Percentiles rank a stretch among this genome's conserved stretches.
Evolutionary conservation across 345 rosid species (phyloP).

Genomic region (Brassica nigra): DNA sequence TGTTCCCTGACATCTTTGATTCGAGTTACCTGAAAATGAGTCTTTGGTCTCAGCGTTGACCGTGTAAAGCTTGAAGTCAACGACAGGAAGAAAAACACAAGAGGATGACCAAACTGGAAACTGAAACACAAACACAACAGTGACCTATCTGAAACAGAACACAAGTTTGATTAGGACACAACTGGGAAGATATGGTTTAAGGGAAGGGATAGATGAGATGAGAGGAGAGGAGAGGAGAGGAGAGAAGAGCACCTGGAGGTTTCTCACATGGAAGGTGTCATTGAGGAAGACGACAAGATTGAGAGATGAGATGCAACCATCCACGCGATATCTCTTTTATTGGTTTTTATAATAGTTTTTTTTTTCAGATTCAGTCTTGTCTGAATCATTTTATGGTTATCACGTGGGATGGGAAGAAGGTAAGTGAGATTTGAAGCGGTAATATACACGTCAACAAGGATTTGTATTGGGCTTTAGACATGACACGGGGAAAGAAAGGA

Average conservation of each 20-base stretch:
- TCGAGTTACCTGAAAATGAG: not conserved
- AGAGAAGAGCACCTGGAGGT: slow-evolving; percentile 17
- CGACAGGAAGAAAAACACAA: slow-evolving; percentile 8
- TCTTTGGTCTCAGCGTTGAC: slow-evolving; percentile 8
- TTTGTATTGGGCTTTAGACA: not conserved
- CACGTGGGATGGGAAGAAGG: slow-evolving; percentile 15
- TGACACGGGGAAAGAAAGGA: not conserved
- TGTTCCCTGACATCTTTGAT: slow-evolving; percentile 19
- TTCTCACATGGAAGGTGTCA: slow-evolving; percentile 21
- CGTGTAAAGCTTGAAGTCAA: slow-evolving; percentile 11
- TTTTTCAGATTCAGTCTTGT: not conserved
- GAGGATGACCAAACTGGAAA: slow-evolving; percentile 12
- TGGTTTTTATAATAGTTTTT: not conserved
- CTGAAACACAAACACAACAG: not conserved
- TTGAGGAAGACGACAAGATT: slow-evolving; percentile 22
- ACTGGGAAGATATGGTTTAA: not conserved
- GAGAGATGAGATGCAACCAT: slow-evolving; percentile 1
- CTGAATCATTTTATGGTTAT: not conserved
- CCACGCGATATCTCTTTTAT: not conserved
- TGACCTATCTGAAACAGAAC: not conserved
- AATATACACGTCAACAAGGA: not conserved
- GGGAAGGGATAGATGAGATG: not conserved
- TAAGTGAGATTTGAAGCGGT: not conserved
- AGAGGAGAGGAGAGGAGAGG: not conserved
- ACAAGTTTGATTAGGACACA: not conserved